Evolutionary conservation across 306 rosid genomes (phyloP).

Genomic region (Glycine latifolia): DNA sequence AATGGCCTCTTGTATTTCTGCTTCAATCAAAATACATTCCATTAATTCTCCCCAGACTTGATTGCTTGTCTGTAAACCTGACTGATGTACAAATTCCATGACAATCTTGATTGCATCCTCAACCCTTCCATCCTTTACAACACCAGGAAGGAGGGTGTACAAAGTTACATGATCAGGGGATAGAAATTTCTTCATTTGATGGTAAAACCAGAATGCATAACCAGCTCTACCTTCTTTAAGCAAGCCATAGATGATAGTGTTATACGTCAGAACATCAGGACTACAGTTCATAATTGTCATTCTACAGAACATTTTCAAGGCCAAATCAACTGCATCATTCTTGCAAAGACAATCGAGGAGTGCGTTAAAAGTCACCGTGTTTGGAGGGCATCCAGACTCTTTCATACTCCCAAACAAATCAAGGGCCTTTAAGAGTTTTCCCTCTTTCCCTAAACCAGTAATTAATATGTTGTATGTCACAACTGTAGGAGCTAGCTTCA

Average conservation of each 20-base stretch:
- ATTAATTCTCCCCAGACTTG: constrained; percentile 84
- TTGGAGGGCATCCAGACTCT: constrained; percentile 79
- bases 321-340: constrained; percentile 81
- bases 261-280: constrained; percentile 90
- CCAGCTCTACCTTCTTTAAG: constrained; percentile 65
- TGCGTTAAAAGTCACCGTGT: constrained; percentile 79
- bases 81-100: constrained; percentile 59
- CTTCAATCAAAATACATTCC: constrained; percentile 72
- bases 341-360: constrained; percentile 90
- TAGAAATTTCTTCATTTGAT: constrained; percentile 91
- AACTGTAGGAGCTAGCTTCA: constrained; percentile 84
- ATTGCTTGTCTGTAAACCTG: constrained; percentile 51
- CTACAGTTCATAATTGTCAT: constrained; percentile 76
- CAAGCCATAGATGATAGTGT: constrained; percentile 83
- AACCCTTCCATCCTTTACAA: constrained; percentile 63
- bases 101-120: constrained; percentile 75
- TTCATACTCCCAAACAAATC: constrained; percentile 79
- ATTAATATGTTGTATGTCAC: constrained; percentile 94
- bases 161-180: constrained; percentile 85
- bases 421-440: constrained; percentile 64
- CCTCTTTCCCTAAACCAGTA: constrained; percentile 83
- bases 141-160: constrained; percentile 87
- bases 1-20: constrained; percentile 64
- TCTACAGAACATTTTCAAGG: constrained; percentile 69
- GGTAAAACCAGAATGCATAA: constrained; percentile 91